These are phyloP conservation scores for Cytidiella melzeri DNA, from an alignment of 768 basidiomycete genomes.

Conservation along the genomic window DNA sequence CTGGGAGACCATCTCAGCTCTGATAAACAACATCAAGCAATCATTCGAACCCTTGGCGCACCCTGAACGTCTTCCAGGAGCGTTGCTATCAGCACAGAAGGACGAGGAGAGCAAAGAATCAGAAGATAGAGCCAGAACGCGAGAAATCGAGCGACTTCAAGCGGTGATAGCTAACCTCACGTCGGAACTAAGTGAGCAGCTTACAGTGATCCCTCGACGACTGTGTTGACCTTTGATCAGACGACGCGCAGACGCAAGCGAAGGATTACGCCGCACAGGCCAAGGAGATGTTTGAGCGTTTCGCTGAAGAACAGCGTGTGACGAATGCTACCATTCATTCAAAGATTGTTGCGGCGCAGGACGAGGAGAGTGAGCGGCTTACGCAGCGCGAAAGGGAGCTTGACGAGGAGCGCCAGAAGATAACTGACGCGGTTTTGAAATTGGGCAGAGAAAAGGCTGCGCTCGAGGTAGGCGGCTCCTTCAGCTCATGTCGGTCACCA, in stretches of 20 bases:
- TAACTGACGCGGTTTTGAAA: slow-evolving; percentile 56
- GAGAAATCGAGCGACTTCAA: slow-evolving; percentile 46
- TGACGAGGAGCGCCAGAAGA: slow-evolving; percentile 57
- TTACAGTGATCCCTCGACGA: not conserved
- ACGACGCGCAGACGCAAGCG: slow-evolving; percentile 42
- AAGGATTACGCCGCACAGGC: slow-evolving; percentile 23
- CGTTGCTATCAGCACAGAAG: not conserved
- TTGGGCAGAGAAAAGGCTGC: slow-evolving; percentile 59
- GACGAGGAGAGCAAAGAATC: slow-evolving; percentile 5
- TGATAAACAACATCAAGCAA: slow-evolving; percentile 23
- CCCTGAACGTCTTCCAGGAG: slow-evolving; percentile 9
- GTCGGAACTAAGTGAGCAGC: slow-evolving; percentile 49
- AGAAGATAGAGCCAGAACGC: slow-evolving; percentile 3
- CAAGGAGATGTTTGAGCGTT: slow-evolving; percentile 50
- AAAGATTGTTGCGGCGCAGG: slow-evolving; percentile 44
- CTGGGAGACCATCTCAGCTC: slow-evolving; percentile 18
- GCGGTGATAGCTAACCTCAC: slow-evolving; percentile 44
- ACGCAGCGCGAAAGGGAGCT: slow-evolving; percentile 49
- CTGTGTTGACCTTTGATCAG: slow-evolving; percentile 25
- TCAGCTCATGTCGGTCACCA: too few species aligned
- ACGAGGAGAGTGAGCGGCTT: slow-evolving; percentile 50
- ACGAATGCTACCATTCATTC: slow-evolving; percentile 22
- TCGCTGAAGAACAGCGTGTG: slow-evolving; percentile 39
- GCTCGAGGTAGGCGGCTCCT: slow-evolving; percentile 59
- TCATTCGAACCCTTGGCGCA: slow-evolving; percentile 20